Evolutionary conservation across 2,329 filamentous ascomycete genomes (phyloP).

Genomic region (Tolypocladium ovalisporum): DNA sequence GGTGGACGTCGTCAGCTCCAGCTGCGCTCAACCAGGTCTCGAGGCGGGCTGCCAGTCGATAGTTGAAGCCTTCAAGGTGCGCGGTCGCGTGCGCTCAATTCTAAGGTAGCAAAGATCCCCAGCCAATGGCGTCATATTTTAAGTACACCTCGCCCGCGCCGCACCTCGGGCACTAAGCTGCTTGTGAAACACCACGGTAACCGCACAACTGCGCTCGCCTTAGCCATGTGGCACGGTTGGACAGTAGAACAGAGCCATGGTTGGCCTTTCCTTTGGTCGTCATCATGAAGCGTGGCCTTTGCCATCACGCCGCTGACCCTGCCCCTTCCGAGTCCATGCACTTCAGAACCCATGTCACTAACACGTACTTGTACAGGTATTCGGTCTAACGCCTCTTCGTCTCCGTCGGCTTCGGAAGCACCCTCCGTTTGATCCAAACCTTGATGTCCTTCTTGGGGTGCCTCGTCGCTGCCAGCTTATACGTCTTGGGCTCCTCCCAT

Average conservation of each 20-base stretch:
- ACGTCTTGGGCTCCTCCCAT: slow-evolving; percentile 15
- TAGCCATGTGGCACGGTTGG: neutral
- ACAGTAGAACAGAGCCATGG: no score
- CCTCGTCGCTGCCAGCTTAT: slow-evolving; percentile 15
- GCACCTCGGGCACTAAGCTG: neutral
- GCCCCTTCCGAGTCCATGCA: neutral
- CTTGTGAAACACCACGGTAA: neutral
- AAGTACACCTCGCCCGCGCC: neutral
- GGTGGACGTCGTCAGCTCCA: neutral
- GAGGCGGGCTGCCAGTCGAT: neutral
- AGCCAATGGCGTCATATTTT: slow-evolving; percentile 5
- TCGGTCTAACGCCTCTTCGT: neutral
- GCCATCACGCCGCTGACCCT: no score
- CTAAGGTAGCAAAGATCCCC: neutral
- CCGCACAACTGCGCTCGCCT: neutral
- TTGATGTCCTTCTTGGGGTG: slow-evolving; percentile 15
- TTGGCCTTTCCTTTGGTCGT: neutral
- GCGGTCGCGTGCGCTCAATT: neutral
- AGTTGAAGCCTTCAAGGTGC: neutral
- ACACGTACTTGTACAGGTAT: neutral
- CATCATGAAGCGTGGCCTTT: neutral
- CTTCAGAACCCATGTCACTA: neutral
- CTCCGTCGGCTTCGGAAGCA: slow-evolving; percentile 1
- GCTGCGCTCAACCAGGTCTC: neutral
- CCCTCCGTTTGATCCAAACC: slow-evolving; percentile 21